Base-by-base conservation (phyloP, 179 eudicot genomes). In the Silene vulgaris region DNA sequence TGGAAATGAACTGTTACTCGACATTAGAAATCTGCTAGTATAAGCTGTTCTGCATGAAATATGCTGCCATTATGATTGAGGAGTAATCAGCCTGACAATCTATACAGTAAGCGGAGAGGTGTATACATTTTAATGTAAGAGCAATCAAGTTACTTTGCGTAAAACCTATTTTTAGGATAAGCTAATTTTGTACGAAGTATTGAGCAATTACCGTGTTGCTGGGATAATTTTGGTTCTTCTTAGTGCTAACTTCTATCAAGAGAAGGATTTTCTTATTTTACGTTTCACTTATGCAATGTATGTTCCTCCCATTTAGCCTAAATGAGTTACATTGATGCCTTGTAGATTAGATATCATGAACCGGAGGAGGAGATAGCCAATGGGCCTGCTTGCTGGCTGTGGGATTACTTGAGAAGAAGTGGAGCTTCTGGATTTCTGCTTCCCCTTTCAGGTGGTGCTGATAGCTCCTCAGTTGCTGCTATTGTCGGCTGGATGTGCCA, bases 401-500 rank as follows among this genome's bases (percentile, higher is more conserved):
- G 99, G 99, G 97, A 92, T 80, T 95, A 95, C 79, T 80, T 95
- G 80, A 85, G 97, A 85, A 89, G 97, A 87, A 95, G 99, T 80
- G 99, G 97, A 77, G 97, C 99, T 75, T 95, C 97, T 76, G 99
- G 99, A 56, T 95, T 95, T 80, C 74, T 92, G 83, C 97, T 95
- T 82, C 99, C 99, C 74, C 96, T 95, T 63, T 95, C 97, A 64
- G 96, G 99, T 81, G 99, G 99, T 50, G 99, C 97, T 77, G 99
- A 95, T 89, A 92, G 99, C 85, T 92, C 99, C 21, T 88, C 97
- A 54, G 97, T 92, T 73, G 99, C 99, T 76, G 97, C 97, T 68
- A 90, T 95, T 50, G 97, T 90, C 78, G 99, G 99, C 80, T 90
- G 90, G 87, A 95, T 95, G 99, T 92, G 99, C 83, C 99, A 92